A percentile compares a stretch with the other conserved stretches of the same genome.
These are phyloP conservation scores for Phytophthora sansomeana DNA, from an alignment of 352 stramenopile species.

Conservation along the genomic window DNA sequence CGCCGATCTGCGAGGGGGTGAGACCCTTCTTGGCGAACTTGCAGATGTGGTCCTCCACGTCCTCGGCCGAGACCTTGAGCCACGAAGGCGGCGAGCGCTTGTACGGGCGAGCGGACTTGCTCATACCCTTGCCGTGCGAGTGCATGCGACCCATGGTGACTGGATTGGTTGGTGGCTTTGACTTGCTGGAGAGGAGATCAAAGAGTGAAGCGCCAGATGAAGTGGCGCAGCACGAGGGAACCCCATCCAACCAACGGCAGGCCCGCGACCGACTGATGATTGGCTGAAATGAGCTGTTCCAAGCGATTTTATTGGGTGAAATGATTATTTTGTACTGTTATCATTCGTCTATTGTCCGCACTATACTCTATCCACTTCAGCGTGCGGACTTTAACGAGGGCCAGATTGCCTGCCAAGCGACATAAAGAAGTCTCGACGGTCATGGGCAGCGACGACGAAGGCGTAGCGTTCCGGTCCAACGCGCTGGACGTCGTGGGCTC, in stretches of 20 bases:
- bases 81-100: slow-evolving; percentile 99
- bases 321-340: background rate
- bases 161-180: slow-evolving; percentile 38
- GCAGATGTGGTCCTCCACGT: slow-evolving; percentile 99
- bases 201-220: slow-evolving; percentile 43
- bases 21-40: slow-evolving; percentile 99
- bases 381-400: slow-evolving; percentile 17
- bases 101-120: slow-evolving; percentile 98
- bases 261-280: background rate
- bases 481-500: slow-evolving; percentile 73
- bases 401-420: background rate
- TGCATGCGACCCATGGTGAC: slow-evolving; percentile 98
- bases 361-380: slow-evolving; percentile 9
- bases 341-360: slow-evolving; percentile 4
- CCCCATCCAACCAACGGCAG: slow-evolving; percentile 49
- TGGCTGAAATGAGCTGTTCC: slow-evolving; percentile 11
- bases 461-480: slow-evolving; percentile 57
- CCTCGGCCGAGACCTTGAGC: slow-evolving; percentile 96
- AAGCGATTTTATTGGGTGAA: slow-evolving; percentile 19
- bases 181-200: slow-evolving; percentile 79
- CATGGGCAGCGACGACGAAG: slow-evolving; percentile 54
- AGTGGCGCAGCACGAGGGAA: background rate
- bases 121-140: slow-evolving; percentile 99
- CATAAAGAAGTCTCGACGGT: slow-evolving; percentile 1
- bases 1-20: slow-evolving; percentile 97